Evolutionary conservation across 2,329 filamentous ascomycete genomes (phyloP), one percentile per base, ranked within the genome.

Genomic region (Paracoccidioides brasiliensis): DNA sequence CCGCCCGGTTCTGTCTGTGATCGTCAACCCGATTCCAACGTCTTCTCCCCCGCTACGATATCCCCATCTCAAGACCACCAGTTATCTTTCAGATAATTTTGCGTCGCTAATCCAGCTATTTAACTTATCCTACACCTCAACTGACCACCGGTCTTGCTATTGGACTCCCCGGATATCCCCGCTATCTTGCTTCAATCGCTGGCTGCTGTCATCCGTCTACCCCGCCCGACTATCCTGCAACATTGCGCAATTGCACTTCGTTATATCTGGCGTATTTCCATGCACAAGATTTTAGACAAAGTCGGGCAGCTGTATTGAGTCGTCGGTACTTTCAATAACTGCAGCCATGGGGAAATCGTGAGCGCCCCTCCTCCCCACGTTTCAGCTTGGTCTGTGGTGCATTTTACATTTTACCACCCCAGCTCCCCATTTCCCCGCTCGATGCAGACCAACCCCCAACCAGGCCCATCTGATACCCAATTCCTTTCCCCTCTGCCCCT

Each of bases 301-400:
- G 38, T 12, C 41, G 28, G 37, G 30, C 14, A 37, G n/a, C 32
- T 45, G 33, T 10, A 10, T 42, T 37, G 15, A 38, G 14, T 37
- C 32, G 40, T 28, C 30, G 10, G 35, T 44, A 4, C n/a, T 53
- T 22, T n/a, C 42, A 37, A 4, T 10, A 35, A 22, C 30, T 22
- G 41, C 32, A 53, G 28, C 30, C 41, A 53, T 53, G 52, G 52
- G 52, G 41, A 53, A 53, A 46, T 53, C 52, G 52, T 53, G 35
- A 53, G 52, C 9, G n/a, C 35, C 41, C 40, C 5, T 9, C 32
- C 22, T n/a, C 12, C 9, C 28, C 28, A 41, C 22, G 38, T 52
- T 41, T 33, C 12, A 10, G 22, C 10, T 3, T 42, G 12, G 10
- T 35, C n/a, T 32, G 5, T 12, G 5, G 30, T 32, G 9, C 12